Evolutionary conservation across 2,329 filamentous ascomycete species (phyloP).

Genomic region (Coleophoma crateriformis): DNA sequence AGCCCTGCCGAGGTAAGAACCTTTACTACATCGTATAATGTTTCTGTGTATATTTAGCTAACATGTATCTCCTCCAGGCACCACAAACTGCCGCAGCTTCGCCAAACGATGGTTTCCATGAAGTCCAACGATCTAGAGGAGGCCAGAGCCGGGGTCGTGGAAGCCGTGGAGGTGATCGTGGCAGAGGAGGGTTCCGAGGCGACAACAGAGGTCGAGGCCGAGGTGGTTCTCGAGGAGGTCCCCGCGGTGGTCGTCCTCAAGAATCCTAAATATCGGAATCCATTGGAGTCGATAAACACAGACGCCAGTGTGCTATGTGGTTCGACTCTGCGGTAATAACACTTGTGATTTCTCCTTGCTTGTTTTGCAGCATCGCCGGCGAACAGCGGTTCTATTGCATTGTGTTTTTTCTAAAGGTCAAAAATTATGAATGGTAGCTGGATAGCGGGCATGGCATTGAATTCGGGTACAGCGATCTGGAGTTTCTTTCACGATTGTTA

Average conservation of each 20-base stretch:
- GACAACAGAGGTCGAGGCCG: slow-evolving; percentile 25
- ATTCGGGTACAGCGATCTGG: too few relatives aligned
- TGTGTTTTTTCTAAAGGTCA: slow-evolving; percentile 1
- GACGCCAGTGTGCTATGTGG: slow-evolving; percentile 3
- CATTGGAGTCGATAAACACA: background rate
- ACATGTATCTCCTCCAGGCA: slow-evolving; percentile 15
- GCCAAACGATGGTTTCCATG: slow-evolving; percentile 65
- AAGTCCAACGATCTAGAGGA: slow-evolving; percentile 57
- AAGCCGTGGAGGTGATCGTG: slow-evolving; percentile 41
- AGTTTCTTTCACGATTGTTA: too few relatives aligned
- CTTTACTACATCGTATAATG: background rate
- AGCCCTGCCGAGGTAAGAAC: slow-evolving; percentile 35
- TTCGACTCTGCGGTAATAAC: slow-evolving; percentile 2
- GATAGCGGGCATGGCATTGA: slow-evolving; percentile 5
- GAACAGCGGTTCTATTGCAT: slow-evolving; percentile 6
- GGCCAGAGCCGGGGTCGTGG: slow-evolving; percentile 42
- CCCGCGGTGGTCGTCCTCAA: slow-evolving; percentile 16
- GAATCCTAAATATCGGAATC: slow-evolving; percentile 10
- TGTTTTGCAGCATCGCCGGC: slow-evolving; percentile 20
- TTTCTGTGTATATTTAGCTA: too few relatives aligned
- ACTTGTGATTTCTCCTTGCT: slow-evolving; percentile 20
- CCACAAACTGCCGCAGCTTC: slow-evolving; percentile 27
- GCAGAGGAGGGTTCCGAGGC: slow-evolving; percentile 30
- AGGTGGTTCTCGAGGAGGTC: slow-evolving; percentile 13
- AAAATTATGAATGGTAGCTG: slow-evolving; percentile 4